Conservation (phyloP, 2,329 filamentous ascomycete species). For the Xylariaceae sp. region DNA sequence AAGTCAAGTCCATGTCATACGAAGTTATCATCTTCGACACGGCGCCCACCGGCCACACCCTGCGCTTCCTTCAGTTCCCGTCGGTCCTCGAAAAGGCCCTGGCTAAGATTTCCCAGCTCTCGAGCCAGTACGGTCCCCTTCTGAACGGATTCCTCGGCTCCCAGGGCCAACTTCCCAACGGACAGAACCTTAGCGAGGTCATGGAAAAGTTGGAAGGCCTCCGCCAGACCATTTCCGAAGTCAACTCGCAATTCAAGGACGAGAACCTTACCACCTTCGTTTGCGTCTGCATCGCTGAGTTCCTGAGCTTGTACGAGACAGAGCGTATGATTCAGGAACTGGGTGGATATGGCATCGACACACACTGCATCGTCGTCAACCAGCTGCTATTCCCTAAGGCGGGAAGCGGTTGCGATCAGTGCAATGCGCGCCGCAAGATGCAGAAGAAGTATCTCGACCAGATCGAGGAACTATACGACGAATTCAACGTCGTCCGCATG, state of each 20-base stretch:
- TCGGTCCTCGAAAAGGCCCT: constrained; percentile 97
- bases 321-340: constrained; percentile 99
- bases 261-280: constrained; percentile 93
- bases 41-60: constrained; percentile 92
- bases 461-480: constrained; percentile 96
- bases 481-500: constrained; percentile 99
- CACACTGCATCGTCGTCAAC: constrained; percentile 96
- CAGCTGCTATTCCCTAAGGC: constrained; percentile 90
- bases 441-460: constrained; percentile 99
- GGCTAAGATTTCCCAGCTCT: constrained; percentile 93
- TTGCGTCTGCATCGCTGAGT: constrained; percentile 97
- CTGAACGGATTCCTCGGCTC: constrained; percentile 87
- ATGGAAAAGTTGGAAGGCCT: constrained; percentile 91
- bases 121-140: constrained; percentile 90
- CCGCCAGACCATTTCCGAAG: constrained; percentile 87
- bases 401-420: constrained; percentile 86
- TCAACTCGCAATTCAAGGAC: constrained; percentile 98
- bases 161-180: constrained; percentile 71
- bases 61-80: constrained; percentile 97
- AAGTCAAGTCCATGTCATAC: constrained; percentile 98
- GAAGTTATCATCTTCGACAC: constrained; percentile 99
- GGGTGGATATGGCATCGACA: constrained; percentile 88
- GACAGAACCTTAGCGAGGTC: constrained; percentile 88
- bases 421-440: constrained; percentile 92
- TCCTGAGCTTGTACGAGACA: constrained; percentile 93